Evolutionary conservation across 768 basidiomycete genomes (phyloP).

Genomic region (Mycena crocata): DNA sequence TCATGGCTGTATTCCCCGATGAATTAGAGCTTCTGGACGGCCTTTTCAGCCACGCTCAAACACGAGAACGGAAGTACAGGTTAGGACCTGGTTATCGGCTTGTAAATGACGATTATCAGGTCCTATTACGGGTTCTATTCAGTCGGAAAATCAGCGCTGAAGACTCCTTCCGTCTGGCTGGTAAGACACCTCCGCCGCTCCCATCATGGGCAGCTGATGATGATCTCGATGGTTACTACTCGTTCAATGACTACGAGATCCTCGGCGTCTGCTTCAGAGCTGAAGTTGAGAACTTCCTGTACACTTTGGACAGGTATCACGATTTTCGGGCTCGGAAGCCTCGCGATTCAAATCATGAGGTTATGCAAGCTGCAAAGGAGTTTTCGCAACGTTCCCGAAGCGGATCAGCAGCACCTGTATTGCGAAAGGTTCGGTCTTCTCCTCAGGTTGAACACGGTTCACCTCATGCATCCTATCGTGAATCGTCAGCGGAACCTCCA

Average conservation of each 20-base stretch:
- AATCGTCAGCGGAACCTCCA: neutral
- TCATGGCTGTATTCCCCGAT: neutral
- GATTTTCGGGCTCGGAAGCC: neutral
- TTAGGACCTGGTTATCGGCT: neutral
- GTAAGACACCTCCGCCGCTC: neutral
- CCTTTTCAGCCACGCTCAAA: neutral
- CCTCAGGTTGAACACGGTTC: neutral
- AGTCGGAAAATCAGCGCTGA: conserved; percentile 32
- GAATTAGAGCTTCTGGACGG: neutral
- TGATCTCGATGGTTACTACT: neutral
- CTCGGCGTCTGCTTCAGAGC: conserved; percentile 7
- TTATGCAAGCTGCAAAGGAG: neutral
- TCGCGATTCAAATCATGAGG: neutral
- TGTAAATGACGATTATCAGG: neutral
- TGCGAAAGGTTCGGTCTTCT: neutral
- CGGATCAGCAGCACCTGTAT: neutral
- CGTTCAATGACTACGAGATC: conserved; percentile 4
- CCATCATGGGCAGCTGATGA: conserved; percentile 9
- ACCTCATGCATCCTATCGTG: neutral
- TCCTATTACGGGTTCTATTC: neutral
- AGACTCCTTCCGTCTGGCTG: conserved; percentile 33
- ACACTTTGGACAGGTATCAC: neutral
- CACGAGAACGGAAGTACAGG: neutral
- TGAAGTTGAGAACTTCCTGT: conserved; percentile 12
- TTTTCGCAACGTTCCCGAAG: neutral